Base-by-base conservation (phyloP, 2,329 filamentous ascomycete genomes). In the Pezicula neosporulosa region DNA sequence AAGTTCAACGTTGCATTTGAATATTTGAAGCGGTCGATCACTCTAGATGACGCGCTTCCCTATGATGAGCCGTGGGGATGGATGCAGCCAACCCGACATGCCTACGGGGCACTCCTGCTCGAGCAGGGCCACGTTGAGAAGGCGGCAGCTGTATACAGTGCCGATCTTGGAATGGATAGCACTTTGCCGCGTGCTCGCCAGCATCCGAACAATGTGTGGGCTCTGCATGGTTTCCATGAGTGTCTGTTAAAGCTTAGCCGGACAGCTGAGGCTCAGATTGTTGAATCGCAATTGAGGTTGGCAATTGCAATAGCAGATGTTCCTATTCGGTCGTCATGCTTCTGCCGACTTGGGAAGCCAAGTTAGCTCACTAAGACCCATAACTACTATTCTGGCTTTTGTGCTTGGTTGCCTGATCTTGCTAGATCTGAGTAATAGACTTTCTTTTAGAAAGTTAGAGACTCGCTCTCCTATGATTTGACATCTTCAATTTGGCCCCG, bases 61-160 rank as follows among this genome's bases (percentile, higher is more conserved):
- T 90, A 88, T 54, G 83, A 86, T 45, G 87, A 91, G 63, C 87
- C 87, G 0, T 90, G 86, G 86, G 85, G 84, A 0, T 90, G 87
- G 86, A 89, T 90, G 86, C 84, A 88, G 62, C 87, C 87, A 0
- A 80, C 82, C 0, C 74, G 86, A 3, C 87, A 90, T 65, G 86
- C 86, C 0, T 85, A 85, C 47, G 86, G 83, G 1, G 87, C 86
- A 0, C 71, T 91, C 3, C 64, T 89, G 28, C 72, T 89, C 12
- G 87, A 90, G 62, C 85, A 87, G 60, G 81, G 78, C 0, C 70
- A 70, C n/a, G 70, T 79, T 0, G 73, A 78, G 21, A 72, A 85
- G 45, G 83, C 85, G 0, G 68, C 75, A 2, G 72, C 63, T 1
- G 76, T 83, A 1, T 89, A 88, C 56, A 70, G 68, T 18, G 82